Evolutionary conservation across 2,329 filamentous ascomycete genomes (phyloP), one percentile per base, ranked within the genome.

Genomic region (Ophiostoma angusticollis): DNA sequence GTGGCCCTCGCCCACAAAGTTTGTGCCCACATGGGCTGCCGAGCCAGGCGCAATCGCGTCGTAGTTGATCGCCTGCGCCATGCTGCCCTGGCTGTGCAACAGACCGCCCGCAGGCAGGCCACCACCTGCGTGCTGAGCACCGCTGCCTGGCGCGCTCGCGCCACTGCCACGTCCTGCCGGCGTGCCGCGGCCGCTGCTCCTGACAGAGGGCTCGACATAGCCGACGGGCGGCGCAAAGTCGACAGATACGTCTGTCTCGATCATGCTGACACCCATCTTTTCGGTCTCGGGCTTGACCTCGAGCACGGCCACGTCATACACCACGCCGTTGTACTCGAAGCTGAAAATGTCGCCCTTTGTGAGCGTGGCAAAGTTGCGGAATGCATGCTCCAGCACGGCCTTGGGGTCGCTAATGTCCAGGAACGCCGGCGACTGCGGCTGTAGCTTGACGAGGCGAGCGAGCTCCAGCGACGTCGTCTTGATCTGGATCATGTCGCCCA

Each of bases 41-140:
- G 84, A 72, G 4, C 78, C 78, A 1, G 91, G 87, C 1, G 86
- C 84, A 49, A 98, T 93, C 23, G 86, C 74, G 37, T 77, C 74
- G 60, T 96, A 98, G 65, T 95, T 95, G 66, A 98, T 96, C n/a
- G 85, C 76, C 52, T 94, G 85, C 0, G 91, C 87, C 91, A 98
- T 98, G 44, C 80, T 87, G 9, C 91, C 91, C 51, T 93, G 84
- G 45, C 69, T 76, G 58, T 93, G 86, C 18, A 95, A 59, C 13
- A 81, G 62, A 5, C 87, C 84, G 21, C 85, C 82, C 2, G 73
- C 65, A 7, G 80, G 79, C 43, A 83, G 57, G 11, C 74, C 74
- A 40, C 74, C 74, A 40, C 74, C 72, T 1, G 68, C 65, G 4
- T 14, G 17, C 44, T n/a, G n/a, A n/a, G n/a, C n/a, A n/a, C 82